Evolutionary conservation across 176 grass and related monocot genomes (phyloP).

Genomic region (Avena sativa): DNA sequence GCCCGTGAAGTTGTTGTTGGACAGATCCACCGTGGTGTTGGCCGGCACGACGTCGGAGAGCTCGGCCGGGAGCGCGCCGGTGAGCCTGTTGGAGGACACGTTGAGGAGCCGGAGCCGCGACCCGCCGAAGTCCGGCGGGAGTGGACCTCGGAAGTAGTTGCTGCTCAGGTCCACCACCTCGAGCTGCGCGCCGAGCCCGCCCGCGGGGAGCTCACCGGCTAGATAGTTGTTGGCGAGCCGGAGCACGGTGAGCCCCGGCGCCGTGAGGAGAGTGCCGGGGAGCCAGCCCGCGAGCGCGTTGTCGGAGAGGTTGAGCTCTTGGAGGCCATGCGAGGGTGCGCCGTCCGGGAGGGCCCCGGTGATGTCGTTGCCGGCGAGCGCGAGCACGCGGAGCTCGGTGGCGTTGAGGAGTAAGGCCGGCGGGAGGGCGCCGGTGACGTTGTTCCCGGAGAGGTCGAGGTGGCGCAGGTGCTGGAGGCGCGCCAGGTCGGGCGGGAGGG

Average conservation of each 20-base stretch:
- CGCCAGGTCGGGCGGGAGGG: slow-evolving; percentile 58
- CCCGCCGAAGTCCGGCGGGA: slow-evolving; percentile 71
- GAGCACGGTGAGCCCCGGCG: slow-evolving; percentile 62
- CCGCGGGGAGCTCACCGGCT: slow-evolving; percentile 55
- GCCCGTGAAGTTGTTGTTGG: slow-evolving; percentile 82
- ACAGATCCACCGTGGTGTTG: slow-evolving; percentile 75
- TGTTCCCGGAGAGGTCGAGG: slow-evolving; percentile 85
- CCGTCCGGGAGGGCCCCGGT: slow-evolving; percentile 61
- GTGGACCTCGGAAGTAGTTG: slow-evolving; percentile 66
- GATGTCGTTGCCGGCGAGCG: slow-evolving; percentile 65
- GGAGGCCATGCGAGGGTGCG: slow-evolving; percentile 37
- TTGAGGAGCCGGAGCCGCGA: slow-evolving; percentile 55
- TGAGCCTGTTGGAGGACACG: slow-evolving; percentile 71
- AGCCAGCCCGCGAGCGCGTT: slow-evolving; percentile 67
- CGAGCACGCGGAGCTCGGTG: slow-evolving; percentile 72
- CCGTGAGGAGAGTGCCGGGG: slow-evolving; percentile 48
- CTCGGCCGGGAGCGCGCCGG: slow-evolving; percentile 55
- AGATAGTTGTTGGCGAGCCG: slow-evolving; percentile 71
- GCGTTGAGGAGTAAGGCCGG: slow-evolving; percentile 63
- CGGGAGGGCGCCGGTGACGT: slow-evolving; percentile 63
- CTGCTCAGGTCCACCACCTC: slow-evolving; percentile 73
- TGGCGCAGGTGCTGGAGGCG: slow-evolving; percentile 87
- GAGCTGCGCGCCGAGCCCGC: slow-evolving; percentile 48
- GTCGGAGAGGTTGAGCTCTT: slow-evolving; percentile 77
- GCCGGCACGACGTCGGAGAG: slow-evolving; percentile 47